A percentile compares a stretch with the other conserved stretches of the same genome.
Conservation (phyloP, 73 alveolate species). For the Blepharisma stoltei region DNA sequence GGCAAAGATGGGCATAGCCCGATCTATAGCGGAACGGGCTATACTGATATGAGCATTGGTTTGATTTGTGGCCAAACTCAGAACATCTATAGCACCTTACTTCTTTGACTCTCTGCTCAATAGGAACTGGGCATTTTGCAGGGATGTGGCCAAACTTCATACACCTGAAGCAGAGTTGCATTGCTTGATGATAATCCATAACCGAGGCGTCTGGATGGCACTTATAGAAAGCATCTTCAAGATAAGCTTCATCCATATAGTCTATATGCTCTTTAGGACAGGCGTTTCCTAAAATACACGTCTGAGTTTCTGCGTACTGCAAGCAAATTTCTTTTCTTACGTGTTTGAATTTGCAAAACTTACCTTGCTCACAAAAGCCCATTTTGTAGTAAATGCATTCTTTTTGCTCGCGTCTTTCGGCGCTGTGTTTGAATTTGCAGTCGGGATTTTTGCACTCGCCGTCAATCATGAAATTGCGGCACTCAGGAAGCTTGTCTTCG, state of each 20-base stretch:
- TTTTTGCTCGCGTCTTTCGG: not conserved
- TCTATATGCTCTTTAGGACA: not conserved
- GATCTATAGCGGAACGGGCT: too few relatives aligned
- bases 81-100: conserved; percentile 9
- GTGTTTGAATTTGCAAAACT: conserved; percentile 19
- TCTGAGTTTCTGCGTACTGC: not conserved
- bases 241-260: not conserved
- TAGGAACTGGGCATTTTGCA: not conserved
- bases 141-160: conserved; percentile 20
- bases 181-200: not conserved
- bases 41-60: not conserved
- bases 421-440: conserved; percentile 21
- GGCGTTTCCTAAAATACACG: not conserved
- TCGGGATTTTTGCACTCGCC: not conserved
- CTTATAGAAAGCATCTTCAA: conserved; percentile 18
- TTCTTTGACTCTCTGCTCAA: not conserved
- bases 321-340: not conserved
- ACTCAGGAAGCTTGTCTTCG: conserved; percentile 24
- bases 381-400: conserved; percentile 15
- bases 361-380: conserved; percentile 29
- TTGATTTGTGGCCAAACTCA: conserved; percentile 18
- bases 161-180: not conserved
- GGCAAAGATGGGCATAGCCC: too few relatives aligned
- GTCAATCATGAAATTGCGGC: conserved; percentile 11
- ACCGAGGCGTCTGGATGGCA: not conserved